Percentiles rank a stretch among this genome's conserved stretches.
phyloP scores from a whole-genome alignment of 2,329 filamentous ascomycete genomes.

The Talaromyces sp. region DNA sequence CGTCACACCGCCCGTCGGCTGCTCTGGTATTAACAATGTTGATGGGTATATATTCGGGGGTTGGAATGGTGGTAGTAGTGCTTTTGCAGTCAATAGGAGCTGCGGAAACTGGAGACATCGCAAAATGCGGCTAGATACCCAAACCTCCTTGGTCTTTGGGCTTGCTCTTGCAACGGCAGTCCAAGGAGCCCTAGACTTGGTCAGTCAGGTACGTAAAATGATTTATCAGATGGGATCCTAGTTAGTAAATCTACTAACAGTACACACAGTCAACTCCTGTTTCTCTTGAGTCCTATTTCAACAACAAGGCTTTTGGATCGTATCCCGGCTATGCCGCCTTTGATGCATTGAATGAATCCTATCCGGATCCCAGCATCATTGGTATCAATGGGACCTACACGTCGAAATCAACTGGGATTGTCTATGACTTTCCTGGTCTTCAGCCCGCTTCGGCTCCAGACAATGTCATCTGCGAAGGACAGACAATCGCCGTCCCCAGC shows the following conservation, averaged over 20 bases:
- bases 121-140: too few relatives aligned
- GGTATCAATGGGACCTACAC: conserved; percentile 35
- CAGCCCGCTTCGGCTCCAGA: conserved; percentile 27
- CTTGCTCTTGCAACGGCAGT: too few relatives aligned
- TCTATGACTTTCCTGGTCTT: conserved; percentile 46
- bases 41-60: too few relatives aligned
- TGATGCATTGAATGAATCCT: conserved; percentile 43
- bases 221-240: too few relatives aligned
- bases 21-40: too few relatives aligned
- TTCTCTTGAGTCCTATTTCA: conserved; percentile 37
- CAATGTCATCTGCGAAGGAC: conserved; percentile 45
- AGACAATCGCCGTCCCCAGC: conserved; percentile 36
- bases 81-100: too few relatives aligned
- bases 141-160: too few relatives aligned
- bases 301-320: conserved; percentile 50
- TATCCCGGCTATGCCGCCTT: conserved; percentile 48
- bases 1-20: too few relatives aligned
- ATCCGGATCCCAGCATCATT: conserved; percentile 34
- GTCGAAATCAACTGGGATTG: conserved; percentile 41
- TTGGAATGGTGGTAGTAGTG: too few relatives aligned
- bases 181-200: too few relatives aligned
- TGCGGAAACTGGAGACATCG: too few relatives aligned
- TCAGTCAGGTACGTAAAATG: too few relatives aligned
- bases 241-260: background rate
- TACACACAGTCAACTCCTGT: conserved; percentile 22